phyloP scores from a whole-genome alignment of 2,329 filamentous ascomycete species.

The Penicillium crustosum region DNA sequence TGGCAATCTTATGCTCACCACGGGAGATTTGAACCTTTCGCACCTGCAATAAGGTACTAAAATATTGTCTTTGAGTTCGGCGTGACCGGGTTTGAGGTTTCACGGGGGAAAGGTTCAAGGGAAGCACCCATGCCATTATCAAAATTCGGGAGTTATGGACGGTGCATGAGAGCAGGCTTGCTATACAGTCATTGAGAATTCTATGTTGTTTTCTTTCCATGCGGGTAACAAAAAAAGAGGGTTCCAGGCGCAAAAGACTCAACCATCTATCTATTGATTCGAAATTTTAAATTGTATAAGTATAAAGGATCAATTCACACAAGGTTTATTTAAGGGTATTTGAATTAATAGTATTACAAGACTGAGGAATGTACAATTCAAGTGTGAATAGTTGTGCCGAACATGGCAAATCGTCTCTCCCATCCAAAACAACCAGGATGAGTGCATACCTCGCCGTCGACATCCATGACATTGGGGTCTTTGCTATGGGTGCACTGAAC shows the following conservation, averaged over 20 bases:
- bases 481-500: conserved; percentile 43
- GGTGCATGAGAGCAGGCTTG: conserved; percentile 5
- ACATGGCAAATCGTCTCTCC: conserved; percentile 64
- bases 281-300: conserved; percentile 10
- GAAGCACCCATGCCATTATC: conserved; percentile 4
- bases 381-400: conserved; percentile 59
- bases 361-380: conserved; percentile 4
- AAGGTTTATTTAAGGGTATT: conserved; percentile 2
- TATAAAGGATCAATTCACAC: conserved; percentile 11
- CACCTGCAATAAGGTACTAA: not conserved
- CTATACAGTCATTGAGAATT: not conserved
- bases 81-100: conserved; percentile 8
- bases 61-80: conserved; percentile 9
- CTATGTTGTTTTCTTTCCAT: not conserved
- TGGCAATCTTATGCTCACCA: not conserved
- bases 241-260: conserved; percentile 3
- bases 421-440: conserved; percentile 51
- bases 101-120: not conserved
- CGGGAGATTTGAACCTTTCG: conserved; percentile 1
- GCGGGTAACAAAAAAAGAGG: conserved; percentile 6
- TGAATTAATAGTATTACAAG: conserved; percentile 1
- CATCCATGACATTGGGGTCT: conserved; percentile 45
- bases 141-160: conserved; percentile 7
- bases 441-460: conserved; percentile 35
- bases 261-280: conserved; percentile 5